These are phyloP conservation scores for Citrus medica DNA, from an alignment of 345 rosid species.

Conservation along the genomic window DNA sequence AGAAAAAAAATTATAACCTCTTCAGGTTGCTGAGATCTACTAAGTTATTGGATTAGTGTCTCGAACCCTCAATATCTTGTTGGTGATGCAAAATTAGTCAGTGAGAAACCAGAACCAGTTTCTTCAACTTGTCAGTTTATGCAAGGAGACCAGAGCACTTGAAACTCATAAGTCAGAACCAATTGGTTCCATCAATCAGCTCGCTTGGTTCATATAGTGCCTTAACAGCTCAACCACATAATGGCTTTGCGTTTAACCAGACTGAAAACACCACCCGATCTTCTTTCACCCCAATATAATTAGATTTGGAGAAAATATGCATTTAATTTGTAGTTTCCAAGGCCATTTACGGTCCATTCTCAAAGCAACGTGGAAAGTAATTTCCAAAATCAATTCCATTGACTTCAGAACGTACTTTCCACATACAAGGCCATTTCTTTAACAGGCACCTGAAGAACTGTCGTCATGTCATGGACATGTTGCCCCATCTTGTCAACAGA, in stretches of 20 bases:
- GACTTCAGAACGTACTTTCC: neutral
- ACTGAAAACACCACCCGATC: neutral
- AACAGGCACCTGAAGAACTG: neutral
- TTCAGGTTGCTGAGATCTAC: neutral
- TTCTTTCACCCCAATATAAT: neutral
- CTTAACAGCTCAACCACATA: neutral
- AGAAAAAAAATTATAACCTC: too few species aligned
- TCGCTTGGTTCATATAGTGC: neutral
- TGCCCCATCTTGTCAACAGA: neutral
- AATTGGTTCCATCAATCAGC: neutral
- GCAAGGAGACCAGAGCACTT: neutral
- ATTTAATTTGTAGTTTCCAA: neutral
- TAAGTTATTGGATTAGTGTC: neutral
- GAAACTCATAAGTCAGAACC: neutral
- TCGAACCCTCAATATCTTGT: neutral
- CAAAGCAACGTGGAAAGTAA: neutral
- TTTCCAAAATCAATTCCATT: neutral
- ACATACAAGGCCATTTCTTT: neutral
- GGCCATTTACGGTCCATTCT: neutral
- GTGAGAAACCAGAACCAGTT: neutral
- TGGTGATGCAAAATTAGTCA: neutral
- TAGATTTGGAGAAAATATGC: neutral
- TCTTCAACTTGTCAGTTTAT: neutral
- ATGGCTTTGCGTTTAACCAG: neutral
- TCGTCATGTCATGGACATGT: neutral